Base-by-base conservation (phyloP, 192 early-diverging fungal genomes). In the Coemansia sp. region DNA sequence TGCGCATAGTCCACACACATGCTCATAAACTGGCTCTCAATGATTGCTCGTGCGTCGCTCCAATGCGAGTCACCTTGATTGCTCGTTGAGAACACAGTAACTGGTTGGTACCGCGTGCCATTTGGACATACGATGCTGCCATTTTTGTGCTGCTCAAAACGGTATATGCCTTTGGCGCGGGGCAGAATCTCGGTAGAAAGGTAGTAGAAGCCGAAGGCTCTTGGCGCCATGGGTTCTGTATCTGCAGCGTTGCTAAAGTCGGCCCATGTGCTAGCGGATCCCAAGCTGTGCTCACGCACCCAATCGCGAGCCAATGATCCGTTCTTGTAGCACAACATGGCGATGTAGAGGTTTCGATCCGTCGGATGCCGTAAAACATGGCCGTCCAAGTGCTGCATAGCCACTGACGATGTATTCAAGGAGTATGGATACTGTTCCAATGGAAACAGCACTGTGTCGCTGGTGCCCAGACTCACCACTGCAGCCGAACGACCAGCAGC, bases 311-410 rank as follows among this genome's bases (percentile, higher is more conserved):
- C 87, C n/a, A 93, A 64, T n/a, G 89, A 90, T 11, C 93, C 93
- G 62, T 94, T 94, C 70, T 91, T 93, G 81, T 88, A 92, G 64
- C 88, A 89, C 16, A 93, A 71, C 85, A 94, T 88, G 14, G 86
- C 89, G 57, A 94, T 83, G 57, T 83, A 93, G 16, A 73, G 75
- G 13, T 68, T 37, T 1, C 71, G 60, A 14, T 82, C 81, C 0
- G 85, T 83, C 7, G 93, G 93, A 60, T 94, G 92, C 47, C 77
- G 70, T 48, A 88, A 48, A 0, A 89, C 82, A 50, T 88, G 85
- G 2, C 81, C 86, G 43, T 77, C 77, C 10, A 63, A 61, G 26
- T 66, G 64, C 58, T 71, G 53, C 52, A 51, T 61, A 11, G 52
- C 49, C 14, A 47, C 12, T 18, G 37, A 24, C 11, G 29, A 4